These are phyloP conservation scores for Beauveria scarabaeidicola DNA, from an alignment of 2,329 filamentous ascomycete species.

Conservation along the genomic window DNA sequence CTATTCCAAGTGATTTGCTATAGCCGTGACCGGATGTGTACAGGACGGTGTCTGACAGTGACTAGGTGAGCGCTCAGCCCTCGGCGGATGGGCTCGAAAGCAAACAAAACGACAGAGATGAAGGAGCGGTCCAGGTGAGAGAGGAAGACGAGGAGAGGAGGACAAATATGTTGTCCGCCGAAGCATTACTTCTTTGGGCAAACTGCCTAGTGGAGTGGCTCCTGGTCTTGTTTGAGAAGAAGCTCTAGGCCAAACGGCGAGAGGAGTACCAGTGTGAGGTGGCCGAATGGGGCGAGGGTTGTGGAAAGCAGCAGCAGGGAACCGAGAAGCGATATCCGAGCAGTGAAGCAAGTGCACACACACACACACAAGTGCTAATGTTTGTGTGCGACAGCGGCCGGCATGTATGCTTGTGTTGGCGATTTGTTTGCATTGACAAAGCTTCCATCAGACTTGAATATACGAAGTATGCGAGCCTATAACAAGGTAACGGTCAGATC, in stretches of 20 bases:
- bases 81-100: neutral
- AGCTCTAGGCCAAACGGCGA: neutral
- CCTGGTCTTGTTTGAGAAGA: slow-evolving; percentile 4
- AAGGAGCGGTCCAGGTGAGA: neutral
- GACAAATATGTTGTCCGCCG: slow-evolving; percentile 10
- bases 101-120: slow-evolving; percentile 8
- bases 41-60: neutral
- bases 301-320: neutral
- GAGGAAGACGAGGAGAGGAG: neutral
- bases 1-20: neutral
- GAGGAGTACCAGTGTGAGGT: neutral
- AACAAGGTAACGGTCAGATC: slow-evolving; percentile 1
- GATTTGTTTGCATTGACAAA: slow-evolving; percentile 8
- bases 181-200: slow-evolving; percentile 10
- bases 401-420: slow-evolving; percentile 3
- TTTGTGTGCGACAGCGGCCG: slow-evolving; percentile 9
- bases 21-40: neutral
- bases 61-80: neutral
- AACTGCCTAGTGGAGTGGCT: slow-evolving; percentile 5
- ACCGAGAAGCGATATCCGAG: neutral
- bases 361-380: slow-evolving; percentile 7
- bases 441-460: neutral
- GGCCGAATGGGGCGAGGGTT: slow-evolving; percentile 2
- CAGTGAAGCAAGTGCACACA: neutral
- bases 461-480: neutral